Evolutionary conservation across 2,329 filamentous ascomycete genomes (phyloP).

Genomic region (Neonectria hederae): DNA sequence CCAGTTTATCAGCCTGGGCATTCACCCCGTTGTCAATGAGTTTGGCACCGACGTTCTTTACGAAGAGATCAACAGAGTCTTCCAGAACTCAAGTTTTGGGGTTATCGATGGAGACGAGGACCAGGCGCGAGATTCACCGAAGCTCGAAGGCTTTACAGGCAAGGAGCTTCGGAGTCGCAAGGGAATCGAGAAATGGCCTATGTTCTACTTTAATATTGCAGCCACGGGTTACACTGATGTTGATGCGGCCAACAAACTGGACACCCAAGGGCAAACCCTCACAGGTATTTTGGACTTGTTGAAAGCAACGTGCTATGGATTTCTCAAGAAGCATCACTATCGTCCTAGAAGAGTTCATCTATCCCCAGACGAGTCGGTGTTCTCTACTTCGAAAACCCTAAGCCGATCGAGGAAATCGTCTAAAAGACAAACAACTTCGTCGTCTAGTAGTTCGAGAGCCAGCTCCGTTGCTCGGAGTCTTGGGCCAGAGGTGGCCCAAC

Average conservation of each 20-base stretch:
- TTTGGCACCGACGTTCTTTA: conserved; percentile 73
- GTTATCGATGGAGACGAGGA: conserved; percentile 58
- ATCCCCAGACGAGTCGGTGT: conserved; percentile 34
- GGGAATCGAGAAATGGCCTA: conserved; percentile 83
- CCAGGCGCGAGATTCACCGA: conserved; percentile 47
- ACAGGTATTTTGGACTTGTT: conserved; percentile 67
- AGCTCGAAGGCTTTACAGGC: conserved; percentile 57
- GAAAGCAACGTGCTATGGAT: conserved; percentile 74
- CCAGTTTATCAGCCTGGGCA: conserved; percentile 85
- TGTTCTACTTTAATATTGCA: conserved; percentile 82
- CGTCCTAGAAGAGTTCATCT: conserved; percentile 57
- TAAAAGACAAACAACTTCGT: conserved; percentile 20
- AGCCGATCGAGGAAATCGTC: conserved; percentile 29
- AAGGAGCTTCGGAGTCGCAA: conserved; percentile 63
- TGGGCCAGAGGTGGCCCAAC: background rate
- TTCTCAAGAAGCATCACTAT: conserved; percentile 78
- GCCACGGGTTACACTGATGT: conserved; percentile 44
- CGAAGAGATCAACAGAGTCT: conserved; percentile 80
- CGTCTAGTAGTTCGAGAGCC: conserved; percentile 25
- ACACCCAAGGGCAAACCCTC: conserved; percentile 60
- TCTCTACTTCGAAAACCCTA: conserved; percentile 38
- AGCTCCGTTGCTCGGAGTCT: conserved; percentile 22
- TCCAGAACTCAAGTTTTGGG: conserved; percentile 81
- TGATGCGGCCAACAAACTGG: conserved; percentile 51
- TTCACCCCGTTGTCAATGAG: conserved; percentile 69